A percentile compares a stretch with the other conserved stretches of the same genome.
Conservation (phyloP, 306 rosid species). For the Arachis stenosperma region DNA sequence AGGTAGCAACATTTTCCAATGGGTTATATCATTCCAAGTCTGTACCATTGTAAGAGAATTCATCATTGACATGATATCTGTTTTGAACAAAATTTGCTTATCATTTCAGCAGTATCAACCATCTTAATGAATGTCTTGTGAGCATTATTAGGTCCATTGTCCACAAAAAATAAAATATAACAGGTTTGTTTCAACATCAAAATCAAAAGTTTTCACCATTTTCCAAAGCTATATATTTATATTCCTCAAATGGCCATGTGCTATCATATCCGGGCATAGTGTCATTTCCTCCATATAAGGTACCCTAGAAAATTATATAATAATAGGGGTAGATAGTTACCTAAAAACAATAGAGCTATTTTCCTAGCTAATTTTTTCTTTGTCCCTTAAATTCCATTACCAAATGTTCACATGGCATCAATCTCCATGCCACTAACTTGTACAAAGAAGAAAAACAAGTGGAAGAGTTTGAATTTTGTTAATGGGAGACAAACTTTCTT, state of each 20-base stretch:
- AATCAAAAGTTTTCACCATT: slow-evolving; percentile 25
- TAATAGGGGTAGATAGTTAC: slow-evolving; percentile 15
- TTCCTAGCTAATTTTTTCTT: background rate
- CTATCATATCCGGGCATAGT: background rate
- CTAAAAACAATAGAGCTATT: slow-evolving; percentile 28
- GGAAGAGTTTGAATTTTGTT: background rate
- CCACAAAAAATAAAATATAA: background rate
- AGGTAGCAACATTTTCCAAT: too few relatives aligned
- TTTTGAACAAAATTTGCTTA: slow-evolving; percentile 21
- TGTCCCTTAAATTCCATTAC: slow-evolving; percentile 27
- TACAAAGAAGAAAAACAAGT: slow-evolving; percentile 8
- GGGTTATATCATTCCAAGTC: too few relatives aligned
- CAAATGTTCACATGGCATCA: slow-evolving; percentile 13
- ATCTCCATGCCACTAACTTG: background rate
- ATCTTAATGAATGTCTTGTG: slow-evolving; percentile 36
- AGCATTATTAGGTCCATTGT: slow-evolving; percentile 25
- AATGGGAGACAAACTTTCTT: slow-evolving; percentile 37
- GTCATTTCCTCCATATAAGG: slow-evolving; percentile 28
- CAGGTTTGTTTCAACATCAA: slow-evolving; percentile 31
- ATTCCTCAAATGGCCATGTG: slow-evolving; percentile 15
- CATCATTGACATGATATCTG: background rate
- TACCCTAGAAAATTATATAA: slow-evolving; percentile 28
- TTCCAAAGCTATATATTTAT: slow-evolving; percentile 29
- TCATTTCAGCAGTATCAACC: slow-evolving; percentile 15
- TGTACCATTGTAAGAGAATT: too few relatives aligned